Evolutionary conservation across 345 rosid genomes (phyloP).

Genomic region (Reutealis trisperma): DNA sequence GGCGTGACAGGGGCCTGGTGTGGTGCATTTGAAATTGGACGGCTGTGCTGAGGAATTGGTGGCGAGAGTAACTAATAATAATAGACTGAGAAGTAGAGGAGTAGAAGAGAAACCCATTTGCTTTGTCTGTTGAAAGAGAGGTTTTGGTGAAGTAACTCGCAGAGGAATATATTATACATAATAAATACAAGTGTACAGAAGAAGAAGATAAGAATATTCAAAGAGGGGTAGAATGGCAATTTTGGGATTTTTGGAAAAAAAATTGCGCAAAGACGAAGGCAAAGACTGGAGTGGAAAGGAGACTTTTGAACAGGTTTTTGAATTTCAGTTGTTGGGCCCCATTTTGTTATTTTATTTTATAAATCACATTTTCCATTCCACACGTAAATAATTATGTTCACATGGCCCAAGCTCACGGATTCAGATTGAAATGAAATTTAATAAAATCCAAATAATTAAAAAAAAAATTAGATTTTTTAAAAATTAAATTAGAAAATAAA

Average conservation of each 20-base stretch:
- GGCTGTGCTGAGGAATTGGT: slow-evolving; percentile 6
- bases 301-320: neutral
- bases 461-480: no score
- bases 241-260: neutral
- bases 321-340: no score
- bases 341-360: no score
- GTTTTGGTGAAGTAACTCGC: neutral
- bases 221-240: neutral
- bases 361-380: slow-evolving; percentile 42
- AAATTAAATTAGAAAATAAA: no score
- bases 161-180: neutral
- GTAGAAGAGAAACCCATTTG: slow-evolving; percentile 1
- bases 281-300: neutral
- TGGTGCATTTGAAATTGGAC: slow-evolving; percentile 17
- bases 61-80: neutral
- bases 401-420: no score
- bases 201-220: neutral
- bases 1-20: slow-evolving; percentile 17
- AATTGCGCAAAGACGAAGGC: no score
- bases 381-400: slow-evolving; percentile 45
- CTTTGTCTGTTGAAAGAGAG: neutral
- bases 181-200: neutral
- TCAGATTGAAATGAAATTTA: no score
- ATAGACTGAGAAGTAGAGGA: slow-evolving; percentile 9
- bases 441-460: no score